These are phyloP conservation scores for Brassica incana DNA, from an alignment of 345 rosid species.

Conservation along the genomic window DNA sequence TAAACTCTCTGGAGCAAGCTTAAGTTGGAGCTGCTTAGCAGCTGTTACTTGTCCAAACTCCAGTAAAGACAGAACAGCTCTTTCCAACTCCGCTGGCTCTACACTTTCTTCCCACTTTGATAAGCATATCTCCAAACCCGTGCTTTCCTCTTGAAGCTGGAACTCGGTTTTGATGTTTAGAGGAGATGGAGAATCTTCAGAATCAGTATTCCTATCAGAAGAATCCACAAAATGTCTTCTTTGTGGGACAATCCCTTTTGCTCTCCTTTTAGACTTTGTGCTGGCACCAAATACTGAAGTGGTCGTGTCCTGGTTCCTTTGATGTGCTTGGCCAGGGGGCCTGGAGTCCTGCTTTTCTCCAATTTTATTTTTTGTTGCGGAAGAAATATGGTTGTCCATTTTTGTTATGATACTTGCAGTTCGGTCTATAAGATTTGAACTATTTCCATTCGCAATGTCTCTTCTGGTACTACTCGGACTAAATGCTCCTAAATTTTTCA, in stretches of 20 bases:
- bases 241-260: slow-evolving; percentile 65
- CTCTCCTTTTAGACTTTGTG: slow-evolving; percentile 74
- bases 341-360: slow-evolving; percentile 67
- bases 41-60: slow-evolving; percentile 97
- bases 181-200: slow-evolving; percentile 59
- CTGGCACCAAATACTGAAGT: slow-evolving; percentile 47
- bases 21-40: slow-evolving; percentile 93
- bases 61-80: slow-evolving; percentile 86
- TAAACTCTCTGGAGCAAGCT: slow-evolving; percentile 69
- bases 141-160: slow-evolving; percentile 67
- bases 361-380: slow-evolving; percentile 56
- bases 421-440: slow-evolving; percentile 69
- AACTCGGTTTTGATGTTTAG: slow-evolving; percentile 53
- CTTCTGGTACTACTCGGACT: slow-evolving; percentile 44
- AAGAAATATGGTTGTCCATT: slow-evolving; percentile 89
- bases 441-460: slow-evolving; percentile 50
- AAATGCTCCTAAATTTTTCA: slow-evolving; percentile 64
- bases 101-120: slow-evolving; percentile 96
- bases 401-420: slow-evolving; percentile 82
- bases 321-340: slow-evolving; percentile 49
- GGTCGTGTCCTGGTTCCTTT: slow-evolving; percentile 66
- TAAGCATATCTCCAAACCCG: slow-evolving; percentile 63
- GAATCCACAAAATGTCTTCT: slow-evolving; percentile 59
- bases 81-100: slow-evolving; percentile 84
- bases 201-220: slow-evolving; percentile 54